phyloP scores from a whole-genome alignment of 2,329 filamentous ascomycete species.

The Zymoseptoria passerinii region DNA sequence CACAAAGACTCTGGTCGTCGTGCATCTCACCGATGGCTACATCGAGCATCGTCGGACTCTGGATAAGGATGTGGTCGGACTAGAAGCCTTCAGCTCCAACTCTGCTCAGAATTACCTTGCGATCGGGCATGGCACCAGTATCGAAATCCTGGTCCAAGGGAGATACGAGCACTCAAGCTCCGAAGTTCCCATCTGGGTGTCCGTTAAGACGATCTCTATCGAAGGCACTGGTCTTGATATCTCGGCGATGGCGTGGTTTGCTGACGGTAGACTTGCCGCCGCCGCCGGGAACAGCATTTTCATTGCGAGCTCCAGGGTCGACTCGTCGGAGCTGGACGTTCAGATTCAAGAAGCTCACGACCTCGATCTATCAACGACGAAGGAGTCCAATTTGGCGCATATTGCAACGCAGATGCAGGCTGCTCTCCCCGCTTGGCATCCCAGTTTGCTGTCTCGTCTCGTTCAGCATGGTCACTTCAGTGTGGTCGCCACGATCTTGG shows the following conservation, averaged over 20 bases:
- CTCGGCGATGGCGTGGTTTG: slow-evolving; percentile 55
- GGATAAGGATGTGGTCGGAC: slow-evolving; percentile 2
- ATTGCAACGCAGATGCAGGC: slow-evolving; percentile 55
- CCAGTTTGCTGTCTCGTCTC: slow-evolving; percentile 80
- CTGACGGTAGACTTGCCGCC: slow-evolving; percentile 74
- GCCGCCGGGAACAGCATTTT: slow-evolving; percentile 89
- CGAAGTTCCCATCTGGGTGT: slow-evolving; percentile 14
- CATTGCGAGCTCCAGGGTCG: slow-evolving; percentile 68
- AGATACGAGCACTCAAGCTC: slow-evolving; percentile 18
- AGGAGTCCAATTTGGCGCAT: slow-evolving; percentile 5
- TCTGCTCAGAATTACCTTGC: slow-evolving; percentile 21
- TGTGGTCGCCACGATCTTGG: slow-evolving; percentile 64
- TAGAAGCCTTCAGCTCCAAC: slow-evolving; percentile 11
- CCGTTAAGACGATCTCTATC: slow-evolving; percentile 19
- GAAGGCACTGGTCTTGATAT: slow-evolving; percentile 19
- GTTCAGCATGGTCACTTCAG: slow-evolving; percentile 69
- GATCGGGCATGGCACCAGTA: slow-evolving; percentile 15
- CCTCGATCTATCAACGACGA: background rate
- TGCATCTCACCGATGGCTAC: slow-evolving; percentile 25
- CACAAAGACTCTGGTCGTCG: slow-evolving; percentile 15
- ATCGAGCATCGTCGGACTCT: slow-evolving; percentile 21
- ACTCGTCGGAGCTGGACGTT: slow-evolving; percentile 50
- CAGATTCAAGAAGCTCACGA: slow-evolving; percentile 15
- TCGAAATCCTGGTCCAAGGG: slow-evolving; percentile 23
- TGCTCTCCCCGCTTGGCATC: slow-evolving; percentile 82